phyloP scores from a whole-genome alignment of 768 basidiomycete genomes.

The Tricholoma matsutake region DNA sequence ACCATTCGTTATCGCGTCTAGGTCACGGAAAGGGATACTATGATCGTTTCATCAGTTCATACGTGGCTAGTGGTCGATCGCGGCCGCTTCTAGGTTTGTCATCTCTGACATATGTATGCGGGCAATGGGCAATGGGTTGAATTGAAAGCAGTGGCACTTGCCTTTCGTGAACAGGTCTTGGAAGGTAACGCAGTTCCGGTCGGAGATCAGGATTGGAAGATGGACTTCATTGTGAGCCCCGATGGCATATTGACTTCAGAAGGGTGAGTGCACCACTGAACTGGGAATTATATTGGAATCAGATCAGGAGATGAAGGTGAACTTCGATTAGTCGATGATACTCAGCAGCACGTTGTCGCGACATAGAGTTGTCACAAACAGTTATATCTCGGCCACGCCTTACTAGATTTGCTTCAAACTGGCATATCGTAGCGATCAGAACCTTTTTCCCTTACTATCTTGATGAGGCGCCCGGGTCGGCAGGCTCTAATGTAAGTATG shows the following conservation, averaged over 20 bases:
- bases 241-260: constrained; percentile 21
- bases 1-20: constrained; percentile 61
- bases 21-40: constrained; percentile 87
- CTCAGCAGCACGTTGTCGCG: too few species aligned
- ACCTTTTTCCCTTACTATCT: too few species aligned
- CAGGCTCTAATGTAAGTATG: too few species aligned
- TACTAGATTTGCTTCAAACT: too few species aligned
- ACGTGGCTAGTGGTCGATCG: constrained; percentile 39
- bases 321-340: too few species aligned
- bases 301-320: too few species aligned
- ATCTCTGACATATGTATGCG: constrained; percentile 1
- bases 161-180: constrained; percentile 61
- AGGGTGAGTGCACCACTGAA: background rate
- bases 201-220: constrained; percentile 56
- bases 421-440: too few species aligned
- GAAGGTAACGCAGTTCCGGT: constrained; percentile 50
- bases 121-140: constrained; percentile 6
- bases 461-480: too few species aligned
- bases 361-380: too few species aligned
- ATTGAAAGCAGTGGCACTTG: constrained; percentile 52
- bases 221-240: constrained; percentile 58
- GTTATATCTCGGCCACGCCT: too few species aligned
- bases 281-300: background rate
- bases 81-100: constrained; percentile 58
- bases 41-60: constrained; percentile 65